phyloP scores from a whole-genome alignment of 257 asterid species.

The Solanum bukasovii region DNA sequence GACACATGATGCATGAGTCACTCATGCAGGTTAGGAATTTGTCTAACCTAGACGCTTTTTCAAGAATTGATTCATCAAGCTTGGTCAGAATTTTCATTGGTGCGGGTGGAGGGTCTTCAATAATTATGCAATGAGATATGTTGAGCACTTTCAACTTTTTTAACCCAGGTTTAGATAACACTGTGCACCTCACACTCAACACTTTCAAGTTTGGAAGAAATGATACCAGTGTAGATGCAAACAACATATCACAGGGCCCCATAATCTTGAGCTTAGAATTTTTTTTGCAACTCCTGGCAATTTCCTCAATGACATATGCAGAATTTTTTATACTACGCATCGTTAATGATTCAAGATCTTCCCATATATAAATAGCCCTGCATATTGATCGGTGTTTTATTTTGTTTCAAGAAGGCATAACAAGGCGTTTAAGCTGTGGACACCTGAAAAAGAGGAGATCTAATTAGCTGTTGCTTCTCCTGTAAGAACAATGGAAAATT shows the following conservation, averaged over 20 bases:
- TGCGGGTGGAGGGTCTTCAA: no score
- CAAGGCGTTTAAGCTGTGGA: not conserved
- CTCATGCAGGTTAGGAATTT: no score
- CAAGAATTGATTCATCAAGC: no score
- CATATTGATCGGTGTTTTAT: not conserved
- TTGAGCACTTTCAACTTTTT: no score
- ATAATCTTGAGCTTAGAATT: not conserved
- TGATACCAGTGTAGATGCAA: no score
- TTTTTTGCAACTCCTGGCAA: not conserved
- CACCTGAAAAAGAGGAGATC: not conserved
- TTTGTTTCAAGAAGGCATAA: not conserved
- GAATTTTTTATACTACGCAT: not conserved
- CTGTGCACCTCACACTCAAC: not conserved
- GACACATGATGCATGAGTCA: no score
- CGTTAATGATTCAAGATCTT: not conserved
- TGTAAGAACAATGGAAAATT: not conserved
- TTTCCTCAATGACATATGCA: not conserved
- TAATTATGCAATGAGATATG: no score
- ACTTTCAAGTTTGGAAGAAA: not conserved
- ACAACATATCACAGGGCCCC: no score
- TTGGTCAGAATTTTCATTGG: no score
- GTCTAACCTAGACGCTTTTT: no score
- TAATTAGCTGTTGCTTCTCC: not conserved
- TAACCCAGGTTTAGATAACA: not conserved
- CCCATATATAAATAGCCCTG: not conserved